Conservation (phyloP, 192 early-diverging fungal genomes). For the Piromyces sp. region DNA sequence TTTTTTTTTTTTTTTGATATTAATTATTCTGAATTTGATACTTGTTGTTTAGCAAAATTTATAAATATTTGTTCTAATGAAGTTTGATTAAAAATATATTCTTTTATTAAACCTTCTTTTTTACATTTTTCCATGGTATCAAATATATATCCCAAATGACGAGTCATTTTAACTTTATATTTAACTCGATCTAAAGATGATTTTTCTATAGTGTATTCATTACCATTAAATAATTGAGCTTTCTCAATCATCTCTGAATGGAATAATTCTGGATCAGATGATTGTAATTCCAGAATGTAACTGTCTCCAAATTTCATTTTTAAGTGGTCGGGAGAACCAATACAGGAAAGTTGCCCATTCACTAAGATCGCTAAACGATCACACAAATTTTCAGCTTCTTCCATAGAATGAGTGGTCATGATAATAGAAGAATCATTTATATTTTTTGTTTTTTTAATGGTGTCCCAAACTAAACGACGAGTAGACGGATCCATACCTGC, state of each 20-base stretch:
- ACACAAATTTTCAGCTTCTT: slow-evolving; percentile 23
- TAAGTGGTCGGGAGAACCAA: slow-evolving; percentile 24
- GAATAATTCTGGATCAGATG: slow-evolving; percentile 1
- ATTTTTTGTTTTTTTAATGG: slow-evolving; percentile 6
- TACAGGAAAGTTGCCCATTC: slow-evolving; percentile 18
- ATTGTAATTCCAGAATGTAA: slow-evolving; percentile 17
- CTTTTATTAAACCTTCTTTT: slow-evolving; percentile 13
- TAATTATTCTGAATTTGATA: too few relatives aligned
- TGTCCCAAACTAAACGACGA: slow-evolving; percentile 28
- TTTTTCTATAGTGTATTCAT: not conserved
- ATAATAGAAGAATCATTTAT: slow-evolving; percentile 9
- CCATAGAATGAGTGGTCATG: slow-evolving; percentile 18
- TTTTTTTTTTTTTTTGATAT: too few relatives aligned
- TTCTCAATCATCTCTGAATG: not conserved
- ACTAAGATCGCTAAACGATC: slow-evolving; percentile 23
- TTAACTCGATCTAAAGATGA: not conserved
- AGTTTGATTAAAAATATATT: slow-evolving; percentile 38
- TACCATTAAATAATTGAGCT: not conserved
- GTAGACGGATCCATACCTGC: slow-evolving; percentile 25
- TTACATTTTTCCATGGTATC: slow-evolving; percentile 17
- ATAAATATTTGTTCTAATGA: slow-evolving; percentile 43
- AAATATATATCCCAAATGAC: slow-evolving; percentile 24
- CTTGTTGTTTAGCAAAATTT: slow-evolving; percentile 31
- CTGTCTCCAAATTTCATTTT: slow-evolving; percentile 26
- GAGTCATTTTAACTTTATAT: slow-evolving; percentile 2